A percentile compares a stretch with the other conserved stretches of the same genome.
Evolutionary conservation across 345 rosid species (phyloP).

Genomic region (Aethionema arabicum): DNA sequence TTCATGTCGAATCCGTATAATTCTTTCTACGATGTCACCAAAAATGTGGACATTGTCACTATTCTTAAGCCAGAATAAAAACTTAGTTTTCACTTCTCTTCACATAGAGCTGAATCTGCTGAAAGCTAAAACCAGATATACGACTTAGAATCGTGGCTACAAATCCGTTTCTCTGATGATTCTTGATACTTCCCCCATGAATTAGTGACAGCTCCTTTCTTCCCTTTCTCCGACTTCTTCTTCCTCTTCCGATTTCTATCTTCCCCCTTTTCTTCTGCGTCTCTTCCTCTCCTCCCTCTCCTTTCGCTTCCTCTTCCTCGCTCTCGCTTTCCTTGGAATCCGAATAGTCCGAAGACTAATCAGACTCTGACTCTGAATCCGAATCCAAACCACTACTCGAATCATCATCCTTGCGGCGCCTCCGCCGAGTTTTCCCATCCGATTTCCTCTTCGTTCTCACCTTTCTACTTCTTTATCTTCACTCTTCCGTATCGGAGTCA

Average conservation of each 20-base stretch:
- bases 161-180: conserved; percentile 89
- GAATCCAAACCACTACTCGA: conserved; percentile 38
- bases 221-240: conserved; percentile 54
- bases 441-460: conserved; percentile 35
- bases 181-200: conserved; percentile 96
- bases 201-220: conserved; percentile 83
- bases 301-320: conserved; percentile 40
- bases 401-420: conserved; percentile 36
- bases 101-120: not conserved
- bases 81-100: conserved; percentile 11
- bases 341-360: conserved; percentile 44
- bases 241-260: conserved; percentile 31
- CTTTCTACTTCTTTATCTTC: conserved; percentile 35
- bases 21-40: conserved; percentile 18
- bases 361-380: conserved; percentile 44
- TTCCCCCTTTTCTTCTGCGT: conserved; percentile 28
- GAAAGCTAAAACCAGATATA: no score
- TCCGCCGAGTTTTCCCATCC: conserved; percentile 40
- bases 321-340: conserved; percentile 45
- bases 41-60: conserved; percentile 22
- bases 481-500: conserved; percentile 39
- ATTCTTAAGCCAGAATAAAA: conserved; percentile 17
- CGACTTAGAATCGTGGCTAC: no score
- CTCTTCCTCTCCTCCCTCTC: conserved; percentile 44
- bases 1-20: conserved; percentile 1